Evolutionary conservation across 768 basidiomycete species (phyloP), one percentile per base, ranked within the genome.

Genomic region (Leccinum olivaceopallidum): DNA sequence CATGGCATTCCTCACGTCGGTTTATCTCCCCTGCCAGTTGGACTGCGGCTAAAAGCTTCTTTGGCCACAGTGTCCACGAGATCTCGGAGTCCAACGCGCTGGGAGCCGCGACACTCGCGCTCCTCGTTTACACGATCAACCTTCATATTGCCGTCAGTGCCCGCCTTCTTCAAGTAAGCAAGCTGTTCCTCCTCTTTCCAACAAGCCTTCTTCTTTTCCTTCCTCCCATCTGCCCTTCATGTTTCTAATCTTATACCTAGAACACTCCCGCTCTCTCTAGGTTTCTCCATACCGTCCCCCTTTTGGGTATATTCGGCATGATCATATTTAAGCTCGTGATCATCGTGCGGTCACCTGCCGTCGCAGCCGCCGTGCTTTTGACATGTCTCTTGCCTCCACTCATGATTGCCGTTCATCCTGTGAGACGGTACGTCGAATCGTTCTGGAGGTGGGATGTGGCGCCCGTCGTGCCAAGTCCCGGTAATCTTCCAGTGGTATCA

Each of bases 51-150:
- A 22, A 68, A 8, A 7, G 36, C 18, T 16, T 53, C n/a, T 18
- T 44, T 22, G 30, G 28, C 10, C 39, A 32, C 26, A 73, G 72
- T 8, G 22, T 73, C 53, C 69, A 71, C 50, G 60, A 61, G 1
- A 54, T 68, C 18, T 69, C 67, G 28, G 62, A 65, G n/a, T 68
- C 70, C 3, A 51, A 37, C 3, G 55, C 39, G 16, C 51, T 73
- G 6, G 61, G 39, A 42, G 59, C 66, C 14, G 53, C 60, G 36
- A 72, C 73, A 5, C 61, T 73, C 22, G 63, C 63, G 14, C 68
- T 75, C 30, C 49, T 73, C 28, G 53, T 73, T 5, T 71, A 75
- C 34, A 73, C 72, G 2, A 65, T 75, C 49, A 73, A 66, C 37
- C 66, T 73, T 59, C 65, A 75, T 36, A 55, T 68, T 52, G 61